phyloP scores from a whole-genome alignment of 2,329 filamentous ascomycete genomes.

The Dothiorella sarmentorum region DNA sequence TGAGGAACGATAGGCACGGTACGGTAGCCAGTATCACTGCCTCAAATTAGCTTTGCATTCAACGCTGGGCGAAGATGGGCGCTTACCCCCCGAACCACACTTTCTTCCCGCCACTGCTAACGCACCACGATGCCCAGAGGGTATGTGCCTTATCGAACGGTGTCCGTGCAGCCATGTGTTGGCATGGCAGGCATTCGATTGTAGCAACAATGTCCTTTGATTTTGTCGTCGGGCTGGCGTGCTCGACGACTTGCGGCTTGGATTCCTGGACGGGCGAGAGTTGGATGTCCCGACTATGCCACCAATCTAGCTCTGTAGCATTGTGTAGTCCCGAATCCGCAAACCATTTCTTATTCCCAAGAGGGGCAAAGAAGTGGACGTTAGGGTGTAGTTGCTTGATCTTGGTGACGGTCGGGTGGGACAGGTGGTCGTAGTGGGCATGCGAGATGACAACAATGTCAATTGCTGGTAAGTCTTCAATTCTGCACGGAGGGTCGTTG shows the following conservation, averaged over 20 bases:
- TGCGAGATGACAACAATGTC: conserved; percentile 79
- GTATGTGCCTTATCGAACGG: conserved; percentile 69
- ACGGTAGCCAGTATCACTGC: conserved; percentile 87
- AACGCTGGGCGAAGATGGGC: neutral
- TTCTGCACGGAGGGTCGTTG: conserved; percentile 71
- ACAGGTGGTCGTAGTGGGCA: conserved; percentile 91
- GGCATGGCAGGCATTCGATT: conserved; percentile 76
- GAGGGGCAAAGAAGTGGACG: conserved; percentile 82
- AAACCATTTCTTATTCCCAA: conserved; percentile 85
- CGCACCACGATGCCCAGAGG: conserved; percentile 84
- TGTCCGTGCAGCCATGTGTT: conserved; percentile 72
- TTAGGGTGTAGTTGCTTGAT: conserved; percentile 69
- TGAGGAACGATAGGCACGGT: conserved; percentile 63
- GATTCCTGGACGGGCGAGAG: conserved; percentile 19
- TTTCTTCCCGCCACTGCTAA: conserved; percentile 70
- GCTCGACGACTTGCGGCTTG: conserved; percentile 19
- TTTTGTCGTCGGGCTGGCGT: conserved; percentile 4
- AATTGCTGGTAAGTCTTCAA: conserved; percentile 72
- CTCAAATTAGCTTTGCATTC: conserved; percentile 22
- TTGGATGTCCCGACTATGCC: conserved; percentile 65
- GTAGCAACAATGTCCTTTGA: conserved; percentile 59
- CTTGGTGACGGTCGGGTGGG: conserved; percentile 68
- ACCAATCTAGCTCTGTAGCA: conserved; percentile 92
- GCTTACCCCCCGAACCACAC: conserved; percentile 73
- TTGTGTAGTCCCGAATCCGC: conserved; percentile 64